Evolutionary conservation across 2,329 filamentous ascomycete genomes (phyloP), one percentile per base, ranked within the genome.

Genomic region (Alternaria angustiovoidea): DNA sequence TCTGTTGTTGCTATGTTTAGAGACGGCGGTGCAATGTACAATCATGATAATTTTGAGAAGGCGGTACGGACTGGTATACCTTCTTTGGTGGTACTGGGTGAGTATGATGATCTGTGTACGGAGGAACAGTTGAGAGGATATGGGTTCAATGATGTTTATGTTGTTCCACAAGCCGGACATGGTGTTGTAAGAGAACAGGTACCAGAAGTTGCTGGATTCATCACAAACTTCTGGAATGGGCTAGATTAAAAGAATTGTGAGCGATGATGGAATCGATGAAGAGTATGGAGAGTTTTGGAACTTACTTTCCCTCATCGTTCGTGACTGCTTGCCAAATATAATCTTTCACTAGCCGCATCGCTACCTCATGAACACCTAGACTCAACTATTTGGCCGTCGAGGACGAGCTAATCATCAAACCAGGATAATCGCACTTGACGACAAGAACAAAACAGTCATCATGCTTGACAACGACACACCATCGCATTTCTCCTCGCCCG

Each of bases 1-100:
- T 82, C 80, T 34, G 81, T 86, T 1, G 76, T 84, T 18, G 81
- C 73, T 0, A 77, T 85, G 0, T 75, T 85, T 6, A 76, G 83
- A 42, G 81, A 86, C 47, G 84, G 80, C 0, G 80, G 79, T 0
- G 75, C 81, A 1, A 64, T 80, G 54, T 82, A 82, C 67, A 64
- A 69, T 18, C 74, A 81, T 52, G 71, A 59, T 11, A 59, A 61
- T 9, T 82, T 80, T 65, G 44, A 36, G 0, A 39, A 65, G 49
- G 76, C 75, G 28, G 73, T 62, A 1, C 48, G 39, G 14, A 71
- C 54, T 24, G 70, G 67, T 1, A 67, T 79, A 7, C 65, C 62
- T 7, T 54, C 61, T 7, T 30, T 80, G 7, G 73, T 70, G 49
- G 62, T 82, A 0, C 57, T 82, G 30, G 81, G 80, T 1, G 79